These are phyloP conservation scores for Huiozyma sinensis DNA, from an alignment of 805 yeast species.

Conservation along the genomic window DNA sequence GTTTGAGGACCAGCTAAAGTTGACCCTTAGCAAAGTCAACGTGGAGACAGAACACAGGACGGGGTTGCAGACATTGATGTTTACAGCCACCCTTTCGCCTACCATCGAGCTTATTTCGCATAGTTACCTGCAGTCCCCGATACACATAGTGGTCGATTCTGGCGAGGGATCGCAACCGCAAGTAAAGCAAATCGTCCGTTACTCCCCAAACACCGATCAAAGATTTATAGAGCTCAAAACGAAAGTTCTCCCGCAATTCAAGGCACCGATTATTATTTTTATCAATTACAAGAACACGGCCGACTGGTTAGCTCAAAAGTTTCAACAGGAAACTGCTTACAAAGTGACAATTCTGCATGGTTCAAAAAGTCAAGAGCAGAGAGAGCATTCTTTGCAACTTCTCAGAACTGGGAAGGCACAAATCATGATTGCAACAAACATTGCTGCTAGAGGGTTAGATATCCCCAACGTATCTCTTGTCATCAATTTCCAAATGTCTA, in stretches of 20 bases:
- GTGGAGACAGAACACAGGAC: constrained; percentile 31
- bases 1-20: constrained; percentile 68
- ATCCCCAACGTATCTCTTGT: constrained; percentile 80
- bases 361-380: constrained; percentile 69
- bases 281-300: constrained; percentile 69
- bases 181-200: constrained; percentile 60
- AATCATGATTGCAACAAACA: constrained; percentile 81
- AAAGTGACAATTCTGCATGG: constrained; percentile 69
- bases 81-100: constrained; percentile 86
- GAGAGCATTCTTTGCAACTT: constrained; percentile 65
- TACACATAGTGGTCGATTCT: constrained; percentile 55
- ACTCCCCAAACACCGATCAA: constrained; percentile 33
- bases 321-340: constrained; percentile 36
- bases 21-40: constrained; percentile 36
- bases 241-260: constrained; percentile 16
- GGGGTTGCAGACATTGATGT: constrained; percentile 62
- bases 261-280: constrained; percentile 65
- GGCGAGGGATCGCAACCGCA: constrained; percentile 44
- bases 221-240: constrained; percentile 30
- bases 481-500: constrained; percentile 76
- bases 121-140: constrained; percentile 53
- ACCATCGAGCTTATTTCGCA: constrained; percentile 56
- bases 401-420: constrained; percentile 47
- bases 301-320: constrained; percentile 48
- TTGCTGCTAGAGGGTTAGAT: constrained; percentile 94